phyloP scores from a whole-genome alignment of 1,284 basidiomycete genomes.

The Rugosomyces carneus region DNA sequence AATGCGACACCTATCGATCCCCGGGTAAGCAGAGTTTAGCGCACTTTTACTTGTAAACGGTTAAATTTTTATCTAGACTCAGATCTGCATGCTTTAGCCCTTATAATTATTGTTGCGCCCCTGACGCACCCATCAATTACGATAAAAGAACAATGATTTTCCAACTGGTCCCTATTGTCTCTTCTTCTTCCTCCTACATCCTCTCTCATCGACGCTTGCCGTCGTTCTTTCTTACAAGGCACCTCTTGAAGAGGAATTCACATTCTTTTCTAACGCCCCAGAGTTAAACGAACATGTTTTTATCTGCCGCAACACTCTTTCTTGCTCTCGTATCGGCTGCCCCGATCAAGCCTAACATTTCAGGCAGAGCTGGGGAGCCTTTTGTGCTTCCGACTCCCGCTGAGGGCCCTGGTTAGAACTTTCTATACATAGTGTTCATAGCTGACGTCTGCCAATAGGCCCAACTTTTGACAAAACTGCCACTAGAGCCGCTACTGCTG shows the following conservation, averaged over 20 bases:
- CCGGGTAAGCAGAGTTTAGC: too few species aligned
- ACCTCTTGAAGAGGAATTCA: constrained; percentile 12
- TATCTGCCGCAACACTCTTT: constrained; percentile 2
- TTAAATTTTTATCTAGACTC: too few species aligned
- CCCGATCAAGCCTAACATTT: constrained; percentile 2
- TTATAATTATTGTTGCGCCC: too few species aligned
- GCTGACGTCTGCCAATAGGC: constrained; percentile 8
- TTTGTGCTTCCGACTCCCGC: constrained; percentile 19
- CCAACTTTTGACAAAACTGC: constrained; percentile 22
- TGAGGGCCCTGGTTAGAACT: constrained; percentile 19
- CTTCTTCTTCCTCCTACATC: background rate
- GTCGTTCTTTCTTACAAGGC: constrained; percentile 3
- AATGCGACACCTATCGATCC: too few species aligned
- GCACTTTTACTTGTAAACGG: too few species aligned
- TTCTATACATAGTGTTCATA: background rate
- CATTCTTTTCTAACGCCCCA: background rate
- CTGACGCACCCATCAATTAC: background rate
- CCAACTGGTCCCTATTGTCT: background rate
- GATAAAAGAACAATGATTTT: constrained; percentile 3
- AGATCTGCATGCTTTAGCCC: too few species aligned
- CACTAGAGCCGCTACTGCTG: constrained; percentile 18
- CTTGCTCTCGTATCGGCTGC: constrained; percentile 9
- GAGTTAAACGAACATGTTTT: constrained; percentile 3
- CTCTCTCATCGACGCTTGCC: constrained; percentile 1
- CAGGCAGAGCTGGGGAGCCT: constrained; percentile 10